These are phyloP conservation scores for Globisporangium yorkense DNA, from an alignment of 352 stramenopile species.

Conservation along the genomic window DNA sequence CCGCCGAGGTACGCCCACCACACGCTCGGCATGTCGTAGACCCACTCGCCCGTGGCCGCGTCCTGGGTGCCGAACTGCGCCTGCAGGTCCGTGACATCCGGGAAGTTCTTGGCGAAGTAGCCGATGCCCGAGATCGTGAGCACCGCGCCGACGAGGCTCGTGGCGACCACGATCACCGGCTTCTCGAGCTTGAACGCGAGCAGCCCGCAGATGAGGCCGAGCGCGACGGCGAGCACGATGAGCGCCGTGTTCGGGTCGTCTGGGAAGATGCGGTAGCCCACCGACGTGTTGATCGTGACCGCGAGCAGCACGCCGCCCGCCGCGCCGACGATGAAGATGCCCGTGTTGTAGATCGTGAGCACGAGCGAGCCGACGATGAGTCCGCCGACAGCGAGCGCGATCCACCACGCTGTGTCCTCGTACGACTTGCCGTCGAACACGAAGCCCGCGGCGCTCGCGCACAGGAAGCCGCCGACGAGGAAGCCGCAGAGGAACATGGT, in stretches of 20 bases:
- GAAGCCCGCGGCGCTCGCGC: slow-evolving; percentile 34
- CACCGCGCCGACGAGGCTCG: slow-evolving; percentile 40
- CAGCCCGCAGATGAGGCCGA: slow-evolving; percentile 40
- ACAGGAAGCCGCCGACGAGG: slow-evolving; percentile 42
- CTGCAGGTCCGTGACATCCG: slow-evolving; percentile 34
- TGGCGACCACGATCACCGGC: slow-evolving; percentile 49
- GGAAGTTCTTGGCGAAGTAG: slow-evolving; percentile 61
- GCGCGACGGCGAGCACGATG: slow-evolving; percentile 35
- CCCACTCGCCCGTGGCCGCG: slow-evolving; percentile 24
- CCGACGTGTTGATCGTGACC: slow-evolving; percentile 39
- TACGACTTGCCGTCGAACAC: slow-evolving; percentile 37
- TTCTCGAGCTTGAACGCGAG: slow-evolving; percentile 49
- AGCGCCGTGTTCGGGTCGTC: slow-evolving; percentile 40
- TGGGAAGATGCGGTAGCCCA: slow-evolving; percentile 57
- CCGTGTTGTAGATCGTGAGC: slow-evolving; percentile 43
- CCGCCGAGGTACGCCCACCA: slow-evolving; percentile 52
- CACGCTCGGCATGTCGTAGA: slow-evolving; percentile 41
- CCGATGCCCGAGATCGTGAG: slow-evolving; percentile 42
- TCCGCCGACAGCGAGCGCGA: slow-evolving; percentile 44
- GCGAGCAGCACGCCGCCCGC: slow-evolving; percentile 41
- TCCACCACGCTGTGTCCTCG: slow-evolving; percentile 41
- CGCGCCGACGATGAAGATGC: slow-evolving; percentile 53
- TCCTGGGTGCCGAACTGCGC: slow-evolving; percentile 26
- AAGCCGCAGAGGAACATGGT: slow-evolving; percentile 63
- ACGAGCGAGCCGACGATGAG: slow-evolving; percentile 42